Conservation (phyloP, 2,329 filamentous ascomycete species). For the Curvularia hawaiiensis region DNA sequence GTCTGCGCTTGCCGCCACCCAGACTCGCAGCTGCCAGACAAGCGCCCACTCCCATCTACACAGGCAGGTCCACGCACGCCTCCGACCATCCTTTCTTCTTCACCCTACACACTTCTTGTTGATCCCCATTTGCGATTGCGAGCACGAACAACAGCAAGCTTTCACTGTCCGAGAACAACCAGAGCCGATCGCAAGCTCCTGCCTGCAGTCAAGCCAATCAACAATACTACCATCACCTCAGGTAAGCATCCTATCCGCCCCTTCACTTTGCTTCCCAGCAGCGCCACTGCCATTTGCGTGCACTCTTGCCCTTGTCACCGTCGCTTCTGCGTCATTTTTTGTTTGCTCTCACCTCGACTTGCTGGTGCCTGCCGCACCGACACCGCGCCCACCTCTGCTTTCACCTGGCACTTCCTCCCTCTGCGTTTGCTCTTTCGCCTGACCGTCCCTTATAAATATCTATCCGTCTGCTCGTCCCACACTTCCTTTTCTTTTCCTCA, state of each 20-base stretch:
- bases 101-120: slow-evolving; percentile 19
- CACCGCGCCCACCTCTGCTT: slow-evolving; percentile 12
- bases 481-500: slow-evolving; percentile 7
- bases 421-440: slow-evolving; percentile 12
- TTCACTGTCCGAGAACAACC: slow-evolving; percentile 8
- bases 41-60: slow-evolving; percentile 13
- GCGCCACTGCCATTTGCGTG: neutral
- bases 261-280: too few relatives aligned
- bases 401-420: slow-evolving; percentile 21
- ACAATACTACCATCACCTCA: slow-evolving; percentile 20
- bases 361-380: slow-evolving; percentile 6
- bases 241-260: slow-evolving; percentile 14
- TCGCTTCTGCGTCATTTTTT: neutral
- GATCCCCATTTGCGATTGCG: neutral
- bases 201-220: slow-evolving; percentile 25
- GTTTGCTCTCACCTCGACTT: slow-evolving; percentile 12
- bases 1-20: slow-evolving; percentile 8
- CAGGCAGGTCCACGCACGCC: slow-evolving; percentile 18
- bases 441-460: slow-evolving; percentile 1
- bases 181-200: slow-evolving; percentile 9
- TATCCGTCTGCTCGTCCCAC: slow-evolving; percentile 8
- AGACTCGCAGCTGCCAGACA: slow-evolving; percentile 1
- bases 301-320: slow-evolving; percentile 3
- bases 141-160: neutral
- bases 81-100: slow-evolving; percentile 21